Evolutionary conservation across 495 filamentous ascomycete genomes (phyloP), one percentile per base, ranked within the genome.

Genomic region (Barbatosphaeria neglecta): DNA sequence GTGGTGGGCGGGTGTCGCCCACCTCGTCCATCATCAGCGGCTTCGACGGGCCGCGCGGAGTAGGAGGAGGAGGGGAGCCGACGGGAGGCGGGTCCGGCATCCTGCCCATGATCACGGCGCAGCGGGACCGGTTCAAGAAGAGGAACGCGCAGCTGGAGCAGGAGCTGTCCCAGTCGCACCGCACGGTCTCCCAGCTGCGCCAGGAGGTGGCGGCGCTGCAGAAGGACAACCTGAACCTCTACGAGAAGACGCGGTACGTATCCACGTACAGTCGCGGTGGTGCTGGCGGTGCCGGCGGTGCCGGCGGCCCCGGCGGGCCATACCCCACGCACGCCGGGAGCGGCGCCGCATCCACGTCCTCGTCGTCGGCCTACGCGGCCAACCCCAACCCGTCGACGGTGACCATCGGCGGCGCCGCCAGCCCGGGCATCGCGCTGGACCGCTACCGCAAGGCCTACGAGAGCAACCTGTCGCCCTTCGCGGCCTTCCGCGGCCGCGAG

Each of bases 1-100:
- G n/a, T n/a, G 71, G 80, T 49, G 79, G 86, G 22, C 68, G 79
- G 31, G 75, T 81, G n/a, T 97, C 93, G 9, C 92, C 92, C 11
- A 96, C 92, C 16, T 95, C 89, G 5, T 96, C 92, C 11, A 97
- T 97, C 53, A 96, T 99, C 51, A 95, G 88, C 39, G 92, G 92
- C 19, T 90, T 95, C 62, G 87, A 94, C 62, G n/a, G n/a, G n/a
- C 77, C 83, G 9, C 77, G 79, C 22, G 22, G 35, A 64, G 61
- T 17, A 56, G 31, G 65, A 31, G 85, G 86, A 15, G 80, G 84
- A 50, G 81, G 83, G 6, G 85, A 90, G 54, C 70, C 82, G 8
- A 77, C 84, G 15, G 87, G 87, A 8, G 87, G 86, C 43, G 87
- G 87, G 22, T 87, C 86, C 2, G 89, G 89, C 17, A 94, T 99